phyloP scores from a whole-genome alignment of 2,329 filamentous ascomycete species.

The Venturia pyrina region DNA sequence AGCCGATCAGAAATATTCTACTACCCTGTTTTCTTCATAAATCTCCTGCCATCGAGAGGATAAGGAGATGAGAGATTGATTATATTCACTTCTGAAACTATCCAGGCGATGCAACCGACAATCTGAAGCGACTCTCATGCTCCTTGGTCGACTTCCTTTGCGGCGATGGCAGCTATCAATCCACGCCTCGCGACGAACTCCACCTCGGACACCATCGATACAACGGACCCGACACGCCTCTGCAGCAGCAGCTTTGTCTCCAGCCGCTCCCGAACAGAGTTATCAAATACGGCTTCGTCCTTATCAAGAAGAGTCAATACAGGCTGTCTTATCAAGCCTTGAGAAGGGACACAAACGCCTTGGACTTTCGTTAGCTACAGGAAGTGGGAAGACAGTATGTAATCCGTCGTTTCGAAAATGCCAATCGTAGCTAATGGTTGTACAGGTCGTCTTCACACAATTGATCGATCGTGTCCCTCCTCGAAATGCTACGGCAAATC shows the following conservation, averaged over 20 bases:
- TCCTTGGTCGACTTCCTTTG: not conserved
- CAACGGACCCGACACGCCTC: not conserved
- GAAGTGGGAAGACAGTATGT: conserved; percentile 74
- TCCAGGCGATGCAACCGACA: not conserved
- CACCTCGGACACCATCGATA: not conserved
- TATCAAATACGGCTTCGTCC: conserved; percentile 53
- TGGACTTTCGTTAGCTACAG: conserved; percentile 78
- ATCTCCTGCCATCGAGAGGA: not conserved
- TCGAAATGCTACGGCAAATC: conserved; percentile 47
- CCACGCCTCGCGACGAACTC: not conserved
- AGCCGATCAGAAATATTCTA: not conserved
- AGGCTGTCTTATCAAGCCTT: conserved; percentile 63
- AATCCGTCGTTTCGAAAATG: not conserved
- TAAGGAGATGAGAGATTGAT: not conserved
- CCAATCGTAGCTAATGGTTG: conserved; percentile 8
- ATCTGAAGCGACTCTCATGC: conserved; percentile 3
- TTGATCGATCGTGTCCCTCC: conserved; percentile 68
- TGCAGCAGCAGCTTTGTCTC: not conserved
- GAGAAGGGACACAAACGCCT: conserved; percentile 64
- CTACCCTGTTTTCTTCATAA: not conserved
- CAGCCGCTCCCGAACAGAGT: not conserved
- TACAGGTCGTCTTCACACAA: conserved; percentile 86
- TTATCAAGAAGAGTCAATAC: conserved; percentile 89
- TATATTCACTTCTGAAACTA: not conserved
- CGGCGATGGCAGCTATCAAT: not conserved